Percentiles rank a stretch among this genome's conserved stretches.
phyloP scores from a whole-genome alignment of 164 flowering plant species.

The Stephania japonica region DNA sequence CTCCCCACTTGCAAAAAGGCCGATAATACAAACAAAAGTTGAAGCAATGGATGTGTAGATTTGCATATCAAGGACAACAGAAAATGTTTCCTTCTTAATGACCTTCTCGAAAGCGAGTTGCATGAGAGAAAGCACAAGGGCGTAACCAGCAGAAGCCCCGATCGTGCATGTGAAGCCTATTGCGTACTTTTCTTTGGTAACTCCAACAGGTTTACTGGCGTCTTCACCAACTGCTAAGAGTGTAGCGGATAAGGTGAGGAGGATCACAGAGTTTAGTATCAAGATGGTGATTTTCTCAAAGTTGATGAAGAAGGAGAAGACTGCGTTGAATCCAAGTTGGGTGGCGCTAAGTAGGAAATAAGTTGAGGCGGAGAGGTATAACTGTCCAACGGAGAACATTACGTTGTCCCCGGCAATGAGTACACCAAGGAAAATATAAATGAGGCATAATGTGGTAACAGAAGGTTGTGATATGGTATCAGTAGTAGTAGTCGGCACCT shows the following conservation, averaged over 20 bases:
- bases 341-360: constrained; percentile 24
- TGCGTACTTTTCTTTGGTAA: constrained; percentile 17
- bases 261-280: constrained; percentile 1
- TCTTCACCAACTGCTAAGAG: background rate
- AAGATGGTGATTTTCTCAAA: background rate
- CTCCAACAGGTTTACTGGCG: constrained; percentile 4
- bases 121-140: constrained; percentile 15
- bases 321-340: constrained; percentile 25
- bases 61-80: constrained; percentile 27
- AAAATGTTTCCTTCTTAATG: background rate
- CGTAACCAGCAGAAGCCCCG: constrained; percentile 29
- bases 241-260: constrained; percentile 4
- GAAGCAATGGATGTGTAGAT: constrained; percentile 27
- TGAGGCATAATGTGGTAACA: constrained; percentile 13
- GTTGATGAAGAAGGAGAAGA: constrained; percentile 13
- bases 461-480: constrained; percentile 5
- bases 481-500: background rate
- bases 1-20: constrained; percentile 39
- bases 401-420: too few relatives aligned
- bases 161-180: constrained; percentile 33
- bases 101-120: background rate
- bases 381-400: constrained; percentile 26
- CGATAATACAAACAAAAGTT: constrained; percentile 22
- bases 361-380: constrained; percentile 27
- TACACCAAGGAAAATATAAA: too few relatives aligned